Percentiles rank a stretch among this genome's conserved stretches.
Conservation (phyloP, 1,284 basidiomycete species). For the Volvariella volvacea region DNA sequence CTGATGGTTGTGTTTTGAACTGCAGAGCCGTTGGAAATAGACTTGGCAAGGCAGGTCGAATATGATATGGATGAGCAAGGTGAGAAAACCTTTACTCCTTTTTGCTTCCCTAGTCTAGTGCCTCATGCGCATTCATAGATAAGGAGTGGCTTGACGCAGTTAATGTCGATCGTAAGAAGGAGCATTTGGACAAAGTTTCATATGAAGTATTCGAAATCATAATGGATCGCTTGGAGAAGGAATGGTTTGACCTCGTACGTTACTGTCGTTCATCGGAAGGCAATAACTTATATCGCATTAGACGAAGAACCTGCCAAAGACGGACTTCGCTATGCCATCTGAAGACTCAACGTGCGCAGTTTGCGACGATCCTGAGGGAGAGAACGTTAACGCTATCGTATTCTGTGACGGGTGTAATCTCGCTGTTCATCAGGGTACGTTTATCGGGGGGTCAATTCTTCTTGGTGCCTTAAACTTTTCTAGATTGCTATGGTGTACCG, state of each 20-base stretch:
- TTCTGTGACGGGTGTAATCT: conserved; percentile 99
- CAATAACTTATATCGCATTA: conserved; percentile 22
- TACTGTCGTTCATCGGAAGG: background rate
- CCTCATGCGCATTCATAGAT: no score
- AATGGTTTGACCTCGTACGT: conserved; percentile 92
- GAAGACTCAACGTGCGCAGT: conserved; percentile 96
- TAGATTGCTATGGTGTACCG: conserved; percentile 98
- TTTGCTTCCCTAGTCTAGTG: no score
- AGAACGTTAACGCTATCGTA: conserved; percentile 98
- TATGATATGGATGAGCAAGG: conserved; percentile 99
- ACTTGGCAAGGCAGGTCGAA: conserved; percentile 90
- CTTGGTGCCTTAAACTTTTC: background rate
- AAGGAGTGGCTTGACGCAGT: conserved; percentile 91
- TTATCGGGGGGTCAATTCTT: background rate
- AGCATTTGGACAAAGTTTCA: conserved; percentile 67
- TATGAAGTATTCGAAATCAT: conserved; percentile 94
- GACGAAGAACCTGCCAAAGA: conserved; percentile 89
- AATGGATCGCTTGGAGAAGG: conserved; percentile 97
- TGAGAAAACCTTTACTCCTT: conserved; percentile 30
- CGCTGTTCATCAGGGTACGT: conserved; percentile 92
- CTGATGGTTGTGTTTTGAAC: background rate
- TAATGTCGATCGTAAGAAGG: conserved; percentile 79
- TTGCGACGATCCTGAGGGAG: conserved; percentile 97
- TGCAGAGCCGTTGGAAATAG: conserved; percentile 87
- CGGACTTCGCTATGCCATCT: conserved; percentile 74